Evolutionary conservation across 495 filamentous ascomycete genomes (phyloP), one percentile per base, ranked within the genome.

Genomic region (Podospora tetraspora): DNA sequence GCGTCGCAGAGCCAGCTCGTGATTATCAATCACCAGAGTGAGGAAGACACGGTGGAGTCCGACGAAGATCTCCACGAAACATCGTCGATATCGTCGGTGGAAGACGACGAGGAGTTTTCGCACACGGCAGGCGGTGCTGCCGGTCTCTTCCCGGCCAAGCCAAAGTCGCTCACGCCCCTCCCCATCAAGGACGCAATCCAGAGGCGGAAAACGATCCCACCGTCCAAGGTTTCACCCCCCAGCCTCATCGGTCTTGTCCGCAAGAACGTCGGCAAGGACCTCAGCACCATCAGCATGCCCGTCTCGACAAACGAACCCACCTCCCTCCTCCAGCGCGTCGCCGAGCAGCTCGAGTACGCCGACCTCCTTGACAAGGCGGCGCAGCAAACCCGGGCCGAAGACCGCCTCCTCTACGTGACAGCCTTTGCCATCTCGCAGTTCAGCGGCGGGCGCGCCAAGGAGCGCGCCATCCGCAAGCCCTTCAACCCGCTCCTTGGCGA

Each of bases 401-500:
- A 95, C 66, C 89, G 92, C 5, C 80, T 98, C 19, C 83, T 96
- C 63, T 90, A 90, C 75, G 86, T 99, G 37, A 89, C 94, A 0
- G 94, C 94, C 3, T 99, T 97, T 78, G 94, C 96, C 34, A 80
- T 98, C 23, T 93, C 92, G 24, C 82, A 87, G 67, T 89, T 97
- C 68, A 93, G 92, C 37, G 89, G 85, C 78, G 85, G 84, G 68
- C 87, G 95, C 19, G 88, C 91, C 68, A 92, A 91, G 71, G 95
- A 98, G 73, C 90, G 95, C 13, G 89, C 96, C 23, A 92, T 97
- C 72, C 91, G 95, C 71, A 99, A 99, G 79, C 95, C 95, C 0
- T 99, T 98, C 83, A 99, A 97, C 75, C 96, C 95, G 43, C 92
- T 99, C 82, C 87, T 99, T 0, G 96, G 96, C 67, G 95, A 99